A percentile compares a stretch with the other conserved stretches of the same genome.
phyloP scores from a whole-genome alignment of 345 rosid species.

The Streptanthus diversifolius region DNA sequence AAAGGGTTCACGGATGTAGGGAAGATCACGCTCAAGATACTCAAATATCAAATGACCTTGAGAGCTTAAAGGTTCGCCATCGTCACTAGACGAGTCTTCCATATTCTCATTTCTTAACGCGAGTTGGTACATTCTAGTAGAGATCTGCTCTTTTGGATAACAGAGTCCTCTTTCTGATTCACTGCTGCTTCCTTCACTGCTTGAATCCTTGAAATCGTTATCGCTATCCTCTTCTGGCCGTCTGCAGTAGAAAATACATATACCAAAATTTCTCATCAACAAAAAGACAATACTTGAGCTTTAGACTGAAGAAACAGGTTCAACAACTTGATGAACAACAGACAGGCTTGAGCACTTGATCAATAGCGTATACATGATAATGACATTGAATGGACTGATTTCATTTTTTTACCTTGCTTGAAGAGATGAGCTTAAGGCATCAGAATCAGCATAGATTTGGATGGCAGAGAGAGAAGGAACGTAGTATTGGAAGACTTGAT shows the following conservation, averaged over 20 bases:
- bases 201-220: conserved; percentile 62
- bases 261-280: background rate
- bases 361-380: background rate
- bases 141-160: conserved; percentile 34
- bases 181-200: conserved; percentile 73
- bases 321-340: background rate
- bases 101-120: conserved; percentile 49
- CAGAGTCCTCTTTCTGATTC: conserved; percentile 50
- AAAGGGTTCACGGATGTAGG: conserved; percentile 83
- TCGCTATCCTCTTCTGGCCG: conserved; percentile 68
- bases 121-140: conserved; percentile 43
- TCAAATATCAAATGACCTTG: conserved; percentile 60
- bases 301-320: background rate
- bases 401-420: conserved; percentile 30
- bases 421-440: conserved; percentile 36
- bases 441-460: conserved; percentile 51
- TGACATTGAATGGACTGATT: too few species aligned
- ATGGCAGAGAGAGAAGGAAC: conserved; percentile 70
- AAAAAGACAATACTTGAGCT: background rate
- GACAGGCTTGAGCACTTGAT: background rate
- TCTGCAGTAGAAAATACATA: conserved; percentile 28
- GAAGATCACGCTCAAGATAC: conserved; percentile 71
- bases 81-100: conserved; percentile 67
- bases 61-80: conserved; percentile 55
- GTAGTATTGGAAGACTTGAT: conserved; percentile 67